Conservation (phyloP, 2,329 filamentous ascomycete genomes). For the Epicoccum nigrum region DNA sequence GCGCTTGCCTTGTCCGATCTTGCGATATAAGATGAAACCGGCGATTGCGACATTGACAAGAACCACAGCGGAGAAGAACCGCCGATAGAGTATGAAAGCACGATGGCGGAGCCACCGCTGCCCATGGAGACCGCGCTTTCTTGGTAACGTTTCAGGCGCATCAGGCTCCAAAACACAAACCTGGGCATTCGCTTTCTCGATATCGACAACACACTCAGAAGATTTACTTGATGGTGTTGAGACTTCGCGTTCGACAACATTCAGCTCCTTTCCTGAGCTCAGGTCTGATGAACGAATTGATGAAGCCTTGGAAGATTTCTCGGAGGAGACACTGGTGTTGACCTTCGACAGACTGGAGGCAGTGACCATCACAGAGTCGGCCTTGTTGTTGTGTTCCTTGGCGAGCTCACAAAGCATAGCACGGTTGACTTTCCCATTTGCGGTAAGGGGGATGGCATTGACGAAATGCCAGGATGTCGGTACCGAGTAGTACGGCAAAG, state of each 20-base stretch:
- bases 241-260: not conserved
- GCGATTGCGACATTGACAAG: slow-evolving; percentile 37
- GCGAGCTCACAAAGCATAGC: slow-evolving; percentile 49
- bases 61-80: slow-evolving; percentile 39
- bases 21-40: slow-evolving; percentile 33
- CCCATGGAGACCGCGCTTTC: slow-evolving; percentile 34
- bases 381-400: not conserved
- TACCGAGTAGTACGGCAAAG: slow-evolving; percentile 63
- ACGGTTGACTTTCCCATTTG: slow-evolving; percentile 65
- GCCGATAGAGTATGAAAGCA: slow-evolving; percentile 40
- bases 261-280: not conserved
- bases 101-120: slow-evolving; percentile 43
- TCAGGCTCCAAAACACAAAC: slow-evolving; percentile 5
- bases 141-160: slow-evolving; percentile 24
- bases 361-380: slow-evolving; percentile 12
- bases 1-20: slow-evolving; percentile 25
- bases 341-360: not conserved
- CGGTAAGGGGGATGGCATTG: slow-evolving; percentile 56
- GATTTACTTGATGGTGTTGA: slow-evolving; percentile 4
- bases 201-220: not conserved
- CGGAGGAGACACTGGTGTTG: not conserved
- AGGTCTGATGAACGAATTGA: slow-evolving; percentile 15
- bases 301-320: not conserved
- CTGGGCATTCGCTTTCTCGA: slow-evolving; percentile 1
- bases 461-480: slow-evolving; percentile 56